Conservation (phyloP, 2,329 filamentous ascomycete genomes). For the Byssochlamys sp. region DNA sequence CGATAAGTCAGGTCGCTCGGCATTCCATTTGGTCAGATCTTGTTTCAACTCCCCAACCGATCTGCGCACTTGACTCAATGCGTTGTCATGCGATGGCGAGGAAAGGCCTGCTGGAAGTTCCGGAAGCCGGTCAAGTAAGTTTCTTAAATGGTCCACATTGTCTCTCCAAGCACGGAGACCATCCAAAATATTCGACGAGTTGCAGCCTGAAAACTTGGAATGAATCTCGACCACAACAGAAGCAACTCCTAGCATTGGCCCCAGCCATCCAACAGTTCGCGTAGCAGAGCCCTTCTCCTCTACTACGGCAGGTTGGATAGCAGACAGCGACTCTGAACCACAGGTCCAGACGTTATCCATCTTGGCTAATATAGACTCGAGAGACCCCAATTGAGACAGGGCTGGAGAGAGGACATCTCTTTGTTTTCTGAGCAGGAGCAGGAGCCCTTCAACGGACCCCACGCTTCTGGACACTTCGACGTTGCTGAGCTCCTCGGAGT, state of each 20-base stretch:
- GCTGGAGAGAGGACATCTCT: constrained; percentile 26
- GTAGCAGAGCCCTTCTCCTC: constrained; percentile 16
- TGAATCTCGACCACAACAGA: constrained; percentile 57
- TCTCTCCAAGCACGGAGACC: constrained; percentile 44
- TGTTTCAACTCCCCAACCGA: constrained; percentile 21
- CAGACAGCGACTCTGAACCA: constrained; percentile 16
- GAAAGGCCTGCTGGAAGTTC: constrained; percentile 45
- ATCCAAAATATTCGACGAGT: constrained; percentile 38
- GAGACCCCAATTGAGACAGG: constrained; percentile 18
- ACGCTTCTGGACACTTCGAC: constrained; percentile 70
- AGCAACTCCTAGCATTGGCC: constrained; percentile 56
- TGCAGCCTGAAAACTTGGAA: constrained; percentile 49
- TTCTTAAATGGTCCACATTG: constrained; percentile 38
- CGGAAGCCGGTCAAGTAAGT: constrained; percentile 35
- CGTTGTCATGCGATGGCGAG: constrained; percentile 20
- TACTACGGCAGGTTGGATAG: constrained; percentile 7
- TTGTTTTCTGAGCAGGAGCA: constrained; percentile 44
- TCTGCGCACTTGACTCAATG: constrained; percentile 17
- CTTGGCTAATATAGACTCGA: constrained; percentile 22
- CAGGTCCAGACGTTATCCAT: constrained; percentile 26
- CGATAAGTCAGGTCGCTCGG: constrained; percentile 47
- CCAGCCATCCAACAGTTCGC: constrained; percentile 50
- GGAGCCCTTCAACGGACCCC: constrained; percentile 76
- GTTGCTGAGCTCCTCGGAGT: constrained; percentile 74
- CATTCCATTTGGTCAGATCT: constrained; percentile 37